These are phyloP conservation scores for Venturia nashicola DNA, from an alignment of 2,329 filamentous ascomycete genomes.

Conservation along the genomic window DNA sequence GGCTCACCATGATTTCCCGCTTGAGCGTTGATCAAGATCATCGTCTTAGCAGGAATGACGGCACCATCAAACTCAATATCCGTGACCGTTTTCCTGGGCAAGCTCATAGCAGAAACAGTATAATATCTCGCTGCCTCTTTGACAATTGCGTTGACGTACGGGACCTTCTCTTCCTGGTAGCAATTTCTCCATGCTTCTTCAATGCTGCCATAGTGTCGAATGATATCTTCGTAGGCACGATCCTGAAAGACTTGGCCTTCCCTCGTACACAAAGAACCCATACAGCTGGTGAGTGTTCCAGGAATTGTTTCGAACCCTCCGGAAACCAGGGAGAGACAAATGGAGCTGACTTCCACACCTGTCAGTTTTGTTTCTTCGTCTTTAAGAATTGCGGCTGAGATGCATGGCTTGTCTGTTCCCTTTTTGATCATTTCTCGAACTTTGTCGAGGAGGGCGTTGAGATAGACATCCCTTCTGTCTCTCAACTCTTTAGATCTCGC, in stretches of 20 bases:
- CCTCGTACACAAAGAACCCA: slow-evolving; percentile 36
- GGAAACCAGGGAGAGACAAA: slow-evolving; percentile 40
- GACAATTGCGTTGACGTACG: slow-evolving; percentile 36
- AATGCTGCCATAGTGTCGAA: slow-evolving; percentile 32
- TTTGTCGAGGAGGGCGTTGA: slow-evolving; percentile 37
- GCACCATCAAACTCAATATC: slow-evolving; percentile 41
- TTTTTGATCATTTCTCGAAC: slow-evolving; percentile 39
- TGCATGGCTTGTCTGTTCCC: slow-evolving; percentile 42
- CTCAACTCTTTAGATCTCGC: slow-evolving; percentile 34
- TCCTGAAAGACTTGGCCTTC: slow-evolving; percentile 40
- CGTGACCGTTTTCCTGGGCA: slow-evolving; percentile 38
- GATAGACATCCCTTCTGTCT: slow-evolving; percentile 35
- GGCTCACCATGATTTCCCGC: slow-evolving; percentile 39
- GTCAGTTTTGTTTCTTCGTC: slow-evolving; percentile 41
- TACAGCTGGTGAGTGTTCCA: slow-evolving; percentile 38
- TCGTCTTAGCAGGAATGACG: slow-evolving; percentile 38
- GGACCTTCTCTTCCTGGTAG: slow-evolving; percentile 35
- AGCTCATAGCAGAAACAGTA: slow-evolving; percentile 40
- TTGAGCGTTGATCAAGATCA: slow-evolving; percentile 44
- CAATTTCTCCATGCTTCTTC: slow-evolving; percentile 34
- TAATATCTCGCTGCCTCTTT: slow-evolving; percentile 43
- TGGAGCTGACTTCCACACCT: slow-evolving; percentile 41
- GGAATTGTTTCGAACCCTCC: slow-evolving; percentile 45
- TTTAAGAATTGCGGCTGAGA: slow-evolving; percentile 41
- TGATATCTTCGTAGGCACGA: slow-evolving; percentile 40